These are phyloP conservation scores for Barnettozyma wickerhamii DNA, from an alignment of 805 yeast genomes.

Conservation along the genomic window DNA sequence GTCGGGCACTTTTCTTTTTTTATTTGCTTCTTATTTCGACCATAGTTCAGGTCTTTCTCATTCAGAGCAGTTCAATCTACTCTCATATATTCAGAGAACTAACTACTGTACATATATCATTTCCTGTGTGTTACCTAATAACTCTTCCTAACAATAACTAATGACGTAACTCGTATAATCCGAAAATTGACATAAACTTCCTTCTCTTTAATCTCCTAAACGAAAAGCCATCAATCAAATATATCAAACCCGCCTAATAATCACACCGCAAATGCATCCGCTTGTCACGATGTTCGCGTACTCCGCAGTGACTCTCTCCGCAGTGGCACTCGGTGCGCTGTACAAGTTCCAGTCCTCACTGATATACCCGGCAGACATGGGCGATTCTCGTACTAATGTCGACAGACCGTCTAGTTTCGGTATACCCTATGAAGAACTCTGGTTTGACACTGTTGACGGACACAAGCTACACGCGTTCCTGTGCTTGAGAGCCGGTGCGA, in stretches of 20 bases:
- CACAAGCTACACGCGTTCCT: conserved; percentile 61
- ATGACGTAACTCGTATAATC: no score
- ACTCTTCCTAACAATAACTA: no score
- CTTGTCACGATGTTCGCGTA: conserved; percentile 34
- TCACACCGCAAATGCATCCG: conserved; percentile 2
- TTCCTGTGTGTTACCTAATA: no score
- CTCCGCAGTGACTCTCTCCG: conserved; percentile 40
- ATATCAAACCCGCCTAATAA: no score
- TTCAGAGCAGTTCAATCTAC: no score
- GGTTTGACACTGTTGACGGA: conserved; percentile 65
- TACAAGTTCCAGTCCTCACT: conserved; percentile 60
- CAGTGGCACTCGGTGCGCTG: conserved; percentile 44
- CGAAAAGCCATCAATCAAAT: no score
- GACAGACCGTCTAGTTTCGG: conserved; percentile 73
- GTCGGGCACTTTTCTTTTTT: conserved; percentile 29
- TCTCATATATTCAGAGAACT: no score
- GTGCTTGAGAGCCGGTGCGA: conserved; percentile 49
- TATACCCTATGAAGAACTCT: conserved; percentile 59
- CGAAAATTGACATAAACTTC: no score
- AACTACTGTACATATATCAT: no score
- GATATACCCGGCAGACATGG: conserved; percentile 81
- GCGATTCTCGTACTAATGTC: conserved; percentile 65
- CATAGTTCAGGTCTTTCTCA: no score
- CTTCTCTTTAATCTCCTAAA: no score
- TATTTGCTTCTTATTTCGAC: no score